Evolutionary conservation across 371 early-diverging fungal species (phyloP).

Genomic region (Cokeromyces recurvatus): DNA sequence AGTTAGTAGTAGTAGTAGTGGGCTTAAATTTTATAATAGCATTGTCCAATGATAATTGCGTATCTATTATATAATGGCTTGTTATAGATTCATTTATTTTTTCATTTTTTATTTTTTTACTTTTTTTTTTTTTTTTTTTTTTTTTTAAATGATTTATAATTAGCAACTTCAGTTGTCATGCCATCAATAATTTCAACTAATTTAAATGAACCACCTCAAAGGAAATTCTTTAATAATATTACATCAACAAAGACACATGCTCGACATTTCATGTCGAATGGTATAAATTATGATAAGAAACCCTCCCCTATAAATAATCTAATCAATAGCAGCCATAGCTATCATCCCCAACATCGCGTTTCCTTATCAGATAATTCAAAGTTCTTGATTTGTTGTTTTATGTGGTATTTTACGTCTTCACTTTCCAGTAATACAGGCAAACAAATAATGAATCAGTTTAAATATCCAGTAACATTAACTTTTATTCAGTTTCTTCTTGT

Average conservation of each 20-base stretch:
- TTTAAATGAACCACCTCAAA: slow-evolving; percentile 1
- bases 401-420: slow-evolving; percentile 80
- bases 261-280: slow-evolving; percentile 1
- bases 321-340: neutral
- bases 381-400: slow-evolving; percentile 50
- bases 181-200: neutral
- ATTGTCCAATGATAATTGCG: no score
- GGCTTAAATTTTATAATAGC: no score
- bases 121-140: no score
- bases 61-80: no score
- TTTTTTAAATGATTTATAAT: no score
- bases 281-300: neutral
- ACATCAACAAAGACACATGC: slow-evolving; percentile 4
- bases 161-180: no score
- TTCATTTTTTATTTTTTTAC: no score
- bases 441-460: slow-evolving; percentile 66
- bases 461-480: slow-evolving; percentile 77
- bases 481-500: slow-evolving; percentile 76
- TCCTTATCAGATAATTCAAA: slow-evolving; percentile 30
- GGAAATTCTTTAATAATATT: slow-evolving; percentile 7
- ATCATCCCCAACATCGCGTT: no score
- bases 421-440: slow-evolving; percentile 81
- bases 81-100: no score
- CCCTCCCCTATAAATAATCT: neutral
- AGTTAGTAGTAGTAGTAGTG: no score